Evolutionary conservation across 192 early-diverging fungal genomes (phyloP), one percentile per base, ranked within the genome.

Genomic region (Podochytrium sp.): DNA sequence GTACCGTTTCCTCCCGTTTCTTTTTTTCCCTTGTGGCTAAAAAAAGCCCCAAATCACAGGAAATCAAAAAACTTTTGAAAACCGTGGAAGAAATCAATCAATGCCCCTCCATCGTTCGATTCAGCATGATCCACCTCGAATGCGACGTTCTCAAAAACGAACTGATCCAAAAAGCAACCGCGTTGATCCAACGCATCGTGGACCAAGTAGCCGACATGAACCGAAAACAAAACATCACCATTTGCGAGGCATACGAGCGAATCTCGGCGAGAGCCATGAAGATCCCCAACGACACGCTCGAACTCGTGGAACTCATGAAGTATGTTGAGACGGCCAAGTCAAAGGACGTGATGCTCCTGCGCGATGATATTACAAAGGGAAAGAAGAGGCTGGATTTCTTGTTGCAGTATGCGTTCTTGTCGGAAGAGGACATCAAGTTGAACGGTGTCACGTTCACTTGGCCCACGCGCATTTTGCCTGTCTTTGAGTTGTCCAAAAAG

Each of bases 361-460:
- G 74, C 1, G 84, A 85, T 43, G 88, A 89, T 38, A 83, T 90
- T 57, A 76, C 69, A 18, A 77, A 83, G 25, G 88, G 83, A 0
- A 83, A 85, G 53, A 84, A 81, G 52, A 78, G 84, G 20, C 77
- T 90, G n/a, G 84, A 87, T 51, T 89, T 86, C 65, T 64, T 90
- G 35, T 73, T 89, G 29, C 77, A 77, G 32, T 89, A 87, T 66
- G 84, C 87, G 0, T 83, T 87, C 41, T 59, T 90, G 75, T 81
- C 75, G 23, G 87, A 89, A 56, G 87, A 90, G 53, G 82, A 89
- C 68, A 90, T 90, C 65, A 85, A 87, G 73, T 73, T 90, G 3
- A 90, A 90, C 57, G 84, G 85, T 18, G 83, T 83, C 42, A 89
- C 88, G 37, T 90, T 90, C 68, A 90, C 87, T 29, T 90, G 88